These are phyloP conservation scores for Thamnidium elegans DNA, from an alignment of 192 early-diverging fungal species.

Conservation along the genomic window DNA sequence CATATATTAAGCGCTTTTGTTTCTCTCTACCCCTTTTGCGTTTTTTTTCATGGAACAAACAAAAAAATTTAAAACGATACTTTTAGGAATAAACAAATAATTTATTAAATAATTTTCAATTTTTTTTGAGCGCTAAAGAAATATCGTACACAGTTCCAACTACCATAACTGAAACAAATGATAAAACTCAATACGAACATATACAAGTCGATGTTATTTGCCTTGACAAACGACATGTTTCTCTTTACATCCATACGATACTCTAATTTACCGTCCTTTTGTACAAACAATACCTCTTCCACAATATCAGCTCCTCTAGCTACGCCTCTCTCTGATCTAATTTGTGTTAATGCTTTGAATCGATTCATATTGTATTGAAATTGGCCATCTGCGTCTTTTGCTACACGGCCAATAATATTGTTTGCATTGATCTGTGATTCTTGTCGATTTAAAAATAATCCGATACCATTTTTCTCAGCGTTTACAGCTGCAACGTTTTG, in stretches of 20 bases:
- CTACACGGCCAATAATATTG: background rate
- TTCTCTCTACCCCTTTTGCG: no score
- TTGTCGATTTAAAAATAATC: background rate
- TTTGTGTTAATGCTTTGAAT: constrained; percentile 11
- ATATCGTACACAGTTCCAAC: no score
- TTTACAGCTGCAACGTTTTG: constrained; percentile 14
- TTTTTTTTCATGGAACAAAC: no score
- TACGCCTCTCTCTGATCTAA: constrained; percentile 7
- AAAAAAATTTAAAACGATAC: no score
- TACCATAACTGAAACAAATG: no score
- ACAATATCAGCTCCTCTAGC: constrained; percentile 17
- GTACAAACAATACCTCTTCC: constrained; percentile 26
- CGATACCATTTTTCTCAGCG: background rate
- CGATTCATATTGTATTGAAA: background rate
- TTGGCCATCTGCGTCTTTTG: background rate
- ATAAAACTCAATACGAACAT: background rate
- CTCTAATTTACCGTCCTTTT: constrained; percentile 7
- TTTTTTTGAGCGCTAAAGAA: no score
- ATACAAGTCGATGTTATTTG: constrained; percentile 24
- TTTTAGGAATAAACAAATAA: no score
- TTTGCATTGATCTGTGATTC: background rate
- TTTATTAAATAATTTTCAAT: no score
- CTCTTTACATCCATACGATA: constrained; percentile 15
- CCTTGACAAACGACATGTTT: constrained; percentile 19
- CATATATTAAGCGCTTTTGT: no score